Conservation (phyloP, 2,329 filamentous ascomycete species). For the Aspergillus viridinutans region DNA sequence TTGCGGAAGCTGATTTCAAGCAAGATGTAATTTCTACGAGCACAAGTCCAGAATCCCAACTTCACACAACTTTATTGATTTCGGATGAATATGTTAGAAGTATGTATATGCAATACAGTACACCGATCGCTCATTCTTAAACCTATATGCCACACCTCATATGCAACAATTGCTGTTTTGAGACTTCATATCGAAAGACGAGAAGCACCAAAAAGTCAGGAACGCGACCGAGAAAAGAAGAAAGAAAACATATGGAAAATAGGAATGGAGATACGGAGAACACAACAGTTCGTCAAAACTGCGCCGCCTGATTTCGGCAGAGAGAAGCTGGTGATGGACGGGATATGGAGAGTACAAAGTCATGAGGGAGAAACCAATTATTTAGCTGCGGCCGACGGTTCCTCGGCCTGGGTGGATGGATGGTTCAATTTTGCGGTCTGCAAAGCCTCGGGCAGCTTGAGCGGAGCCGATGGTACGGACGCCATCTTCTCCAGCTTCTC, state of each 20-base stretch:
- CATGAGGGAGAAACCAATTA: slow-evolving; percentile 7
- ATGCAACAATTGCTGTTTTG: slow-evolving; percentile 1
- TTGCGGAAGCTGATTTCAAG: neutral
- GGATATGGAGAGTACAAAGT: neutral
- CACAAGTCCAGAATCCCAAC: neutral
- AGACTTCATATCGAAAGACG: neutral
- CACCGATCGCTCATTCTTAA: slow-evolving; percentile 3
- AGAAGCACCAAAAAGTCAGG: neutral
- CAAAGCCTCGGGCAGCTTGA: slow-evolving; percentile 62
- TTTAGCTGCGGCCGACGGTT: slow-evolving; percentile 19
- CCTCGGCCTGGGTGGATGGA: slow-evolving; percentile 19
- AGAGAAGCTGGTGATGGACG: neutral
- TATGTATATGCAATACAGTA: slow-evolving; percentile 18
- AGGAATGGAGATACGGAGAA: neutral
- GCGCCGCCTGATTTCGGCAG: neutral
- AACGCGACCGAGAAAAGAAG: slow-evolving; percentile 1
- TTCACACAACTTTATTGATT: neutral
- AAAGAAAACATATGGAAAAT: neutral
- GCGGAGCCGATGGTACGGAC: slow-evolving; percentile 50
- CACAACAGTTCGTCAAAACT: neutral
- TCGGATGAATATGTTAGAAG: slow-evolving; percentile 6
- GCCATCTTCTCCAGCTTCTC: slow-evolving; percentile 71
- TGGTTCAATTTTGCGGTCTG: slow-evolving; percentile 25
- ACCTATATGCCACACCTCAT: slow-evolving; percentile 6
- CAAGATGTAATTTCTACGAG: neutral